Base-by-base conservation (phyloP, 1,139 yeast species). In the Sugiyamaella xylanicola region DNA sequence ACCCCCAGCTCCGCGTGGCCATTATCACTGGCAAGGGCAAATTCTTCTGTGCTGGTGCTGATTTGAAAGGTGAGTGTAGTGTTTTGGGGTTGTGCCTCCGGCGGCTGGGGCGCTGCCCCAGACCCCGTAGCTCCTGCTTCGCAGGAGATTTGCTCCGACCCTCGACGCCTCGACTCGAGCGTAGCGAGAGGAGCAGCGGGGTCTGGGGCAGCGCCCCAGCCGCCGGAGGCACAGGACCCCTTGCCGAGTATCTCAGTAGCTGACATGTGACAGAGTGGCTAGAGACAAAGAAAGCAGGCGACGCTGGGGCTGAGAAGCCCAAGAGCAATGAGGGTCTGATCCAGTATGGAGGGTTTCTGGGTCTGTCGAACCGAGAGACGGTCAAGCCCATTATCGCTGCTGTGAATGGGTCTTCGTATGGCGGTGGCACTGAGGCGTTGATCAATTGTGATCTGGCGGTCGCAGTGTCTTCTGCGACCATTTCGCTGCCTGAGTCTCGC, bases 341-440 rank as follows among this genome's bases (percentile, higher is more conserved):
- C 19, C 32, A 50, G 2, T 19, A 37, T 2, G 64, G 63, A 3
- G 72, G 72, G 19, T 69, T 69, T 55, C 54, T 69, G 53, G 72
- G 72, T 2, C 59, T 69, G 35, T 64, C 69, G 16, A 66, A 69
- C 52, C 64, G 72, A 8, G 50, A 56, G 19, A 60, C 60, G 48
- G 57, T 55, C 27, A 69, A 69, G 52, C 72, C 72, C 15, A 61
- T 69, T 44, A 68, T 69, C 20, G 71, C 68, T 1, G 72, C 72
- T 0, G 55, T 69, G 20, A 69, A 69, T 50, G 72, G 72, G 8
- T 41, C 68, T 4, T 59, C 71, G 3, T 66, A 60, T 41, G 72
- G 72, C 16, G 72, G 72, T 4, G 72, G 72, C 16, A 68, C 71
- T 41, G 72, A 69, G 57, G 62, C 67, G 7, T 60, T 68, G 11